Base-by-base conservation (phyloP, 371 early-diverging fungal genomes). In the Haplosporangium sp. region DNA sequence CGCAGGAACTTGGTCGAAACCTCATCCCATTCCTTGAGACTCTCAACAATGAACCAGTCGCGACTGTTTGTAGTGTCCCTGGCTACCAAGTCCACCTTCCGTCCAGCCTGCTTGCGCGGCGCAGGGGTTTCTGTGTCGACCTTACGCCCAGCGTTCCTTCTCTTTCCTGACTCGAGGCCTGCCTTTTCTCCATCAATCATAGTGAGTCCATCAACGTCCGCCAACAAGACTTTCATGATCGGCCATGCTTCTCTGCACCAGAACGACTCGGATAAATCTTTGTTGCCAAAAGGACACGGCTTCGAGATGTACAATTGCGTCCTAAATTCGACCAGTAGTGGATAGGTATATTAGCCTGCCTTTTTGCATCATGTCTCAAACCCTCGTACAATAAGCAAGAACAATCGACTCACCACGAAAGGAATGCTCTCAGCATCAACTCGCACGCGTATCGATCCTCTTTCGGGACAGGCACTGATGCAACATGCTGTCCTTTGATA, bases 241-340 rank as follows among this genome's bases (percentile, higher is more conserved):
- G 71, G 67, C 67, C 71, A 76, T 20, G 63, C 62, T n/a, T 67
- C 61, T 29, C 67, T 62, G 59, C 55, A 46, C 75, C 75, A 75
- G 38, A 64, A 70, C 10, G 76, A 55, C 55, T 76, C 70, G 1
- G 70, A 52, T 0, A 70, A 55, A 65, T 69, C 65, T 20, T 58
- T 65, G 51, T 50, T 63, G 12, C 60, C 63, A 59, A 76, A 67
- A 18, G 67, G 76, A 50, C 60, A 65, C 12, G 69, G 69, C 43
- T 59, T 54, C 60, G 66, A 43, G 42, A 48, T 50, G 64, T 74
- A 66, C 8, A 66, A 20, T n/a, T 51, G 65, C 29, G 43, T 41
- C 58, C 65, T 58, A 42, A 23, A 57, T 42, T 29, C 37, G 56
- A 37, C 14, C 7, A 21, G 51, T 38, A 48, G 4, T 56, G 50